These are phyloP conservation scores for Exserohilum rostratum DNA, from an alignment of 2,329 filamentous ascomycete genomes.

Conservation along the genomic window DNA sequence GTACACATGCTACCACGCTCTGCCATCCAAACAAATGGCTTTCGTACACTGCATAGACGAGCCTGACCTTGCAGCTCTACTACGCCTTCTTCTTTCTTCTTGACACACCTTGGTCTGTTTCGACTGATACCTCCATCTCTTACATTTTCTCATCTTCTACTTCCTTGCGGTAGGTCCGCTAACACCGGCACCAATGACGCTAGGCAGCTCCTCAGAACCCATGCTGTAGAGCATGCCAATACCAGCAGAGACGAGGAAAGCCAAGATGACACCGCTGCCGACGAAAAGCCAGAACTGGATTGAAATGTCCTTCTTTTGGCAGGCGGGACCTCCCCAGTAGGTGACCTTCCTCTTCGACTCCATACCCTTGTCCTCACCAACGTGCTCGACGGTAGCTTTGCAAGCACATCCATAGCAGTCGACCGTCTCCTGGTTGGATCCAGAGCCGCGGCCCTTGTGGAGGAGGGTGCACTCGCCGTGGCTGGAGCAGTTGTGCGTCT, in stretches of 20 bases:
- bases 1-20: slow-evolving; percentile 18
- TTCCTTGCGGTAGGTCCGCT: slow-evolving; percentile 62
- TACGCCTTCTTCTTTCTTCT: background rate
- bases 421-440: slow-evolving; percentile 48
- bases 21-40: slow-evolving; percentile 25
- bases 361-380: slow-evolving; percentile 57
- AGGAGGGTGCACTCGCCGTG: slow-evolving; percentile 79
- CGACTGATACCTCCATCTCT: background rate
- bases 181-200: slow-evolving; percentile 95
- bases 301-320: slow-evolving; percentile 91
- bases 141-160: slow-evolving; percentile 27
- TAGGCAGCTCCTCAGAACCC: slow-evolving; percentile 85
- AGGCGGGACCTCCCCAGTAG: slow-evolving; percentile 83
- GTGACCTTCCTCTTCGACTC: slow-evolving; percentile 61
- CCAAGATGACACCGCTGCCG: slow-evolving; percentile 72
- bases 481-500: slow-evolving; percentile 79
- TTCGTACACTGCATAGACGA: slow-evolving; percentile 44
- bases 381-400: slow-evolving; percentile 60
- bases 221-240: slow-evolving; percentile 82
- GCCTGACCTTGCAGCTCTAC: background rate
- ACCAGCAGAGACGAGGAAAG: slow-evolving; percentile 70
- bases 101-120: background rate
- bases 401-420: slow-evolving; percentile 84
- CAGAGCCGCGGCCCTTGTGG: slow-evolving; percentile 53
- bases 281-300: slow-evolving; percentile 86